Evolutionary conservation across 768 basidiomycete species (phyloP).

Genomic region (Peribolospora kevripleyi): DNA sequence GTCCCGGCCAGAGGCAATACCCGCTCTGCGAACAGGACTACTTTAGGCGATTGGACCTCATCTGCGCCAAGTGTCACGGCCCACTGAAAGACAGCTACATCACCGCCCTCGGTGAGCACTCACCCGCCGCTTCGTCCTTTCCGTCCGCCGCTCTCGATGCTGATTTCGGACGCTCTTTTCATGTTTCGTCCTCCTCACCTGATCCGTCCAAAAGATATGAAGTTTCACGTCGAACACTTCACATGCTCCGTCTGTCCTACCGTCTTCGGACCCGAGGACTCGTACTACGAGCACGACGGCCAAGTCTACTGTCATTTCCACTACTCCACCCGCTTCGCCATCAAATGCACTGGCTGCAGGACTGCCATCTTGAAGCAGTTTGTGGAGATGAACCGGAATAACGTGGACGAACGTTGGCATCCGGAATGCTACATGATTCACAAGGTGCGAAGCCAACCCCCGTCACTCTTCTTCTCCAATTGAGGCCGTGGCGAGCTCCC

Average conservation of each 20-base stretch:
- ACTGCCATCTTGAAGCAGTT: slow-evolving; percentile 97
- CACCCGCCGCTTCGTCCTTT: not conserved
- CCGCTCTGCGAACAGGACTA: slow-evolving; percentile 98
- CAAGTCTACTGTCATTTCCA: slow-evolving; percentile 98
- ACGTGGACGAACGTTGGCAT: slow-evolving; percentile 98
- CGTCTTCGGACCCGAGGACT: slow-evolving; percentile 90
- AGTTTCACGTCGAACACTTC: slow-evolving; percentile 98
- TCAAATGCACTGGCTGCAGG: slow-evolving; percentile 91
- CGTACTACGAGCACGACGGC: slow-evolving; percentile 96
- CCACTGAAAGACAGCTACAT: slow-evolving; percentile 93
- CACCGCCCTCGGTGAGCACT: slow-evolving; percentile 82
- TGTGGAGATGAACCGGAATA: slow-evolving; percentile 96
- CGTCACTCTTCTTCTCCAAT: not conserved
- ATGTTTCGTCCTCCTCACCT: not conserved
- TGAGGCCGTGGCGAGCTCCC: not conserved
- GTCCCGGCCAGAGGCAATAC: slow-evolving; percentile 51
- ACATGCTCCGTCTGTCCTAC: slow-evolving; percentile 92
- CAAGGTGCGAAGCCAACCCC: slow-evolving; percentile 35
- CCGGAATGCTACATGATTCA: slow-evolving; percentile 99
- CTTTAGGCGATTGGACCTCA: slow-evolving; percentile 80
- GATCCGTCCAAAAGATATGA: slow-evolving; percentile 42
- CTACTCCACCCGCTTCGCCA: slow-evolving; percentile 94
- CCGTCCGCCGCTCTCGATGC: slow-evolving; percentile 2
- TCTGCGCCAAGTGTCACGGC: slow-evolving; percentile 85
- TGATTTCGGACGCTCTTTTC: not conserved